These are phyloP conservation scores for Bathelium albidoporum DNA, from an alignment of 495 filamentous ascomycete species.

Conservation along the genomic window DNA sequence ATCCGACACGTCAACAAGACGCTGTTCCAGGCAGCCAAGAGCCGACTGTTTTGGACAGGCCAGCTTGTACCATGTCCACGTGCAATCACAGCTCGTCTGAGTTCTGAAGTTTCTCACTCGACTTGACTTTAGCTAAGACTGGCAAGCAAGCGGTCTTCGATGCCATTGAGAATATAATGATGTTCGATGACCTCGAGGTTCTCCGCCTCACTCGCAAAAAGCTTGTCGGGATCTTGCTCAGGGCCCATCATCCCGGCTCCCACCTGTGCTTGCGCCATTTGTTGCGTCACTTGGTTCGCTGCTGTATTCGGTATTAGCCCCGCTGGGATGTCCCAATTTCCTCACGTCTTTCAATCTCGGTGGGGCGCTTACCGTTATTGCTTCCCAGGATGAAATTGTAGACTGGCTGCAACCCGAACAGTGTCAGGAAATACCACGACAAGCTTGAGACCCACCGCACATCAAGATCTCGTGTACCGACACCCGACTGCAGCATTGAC, in stretches of 20 bases:
- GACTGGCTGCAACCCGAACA: constrained; percentile 94
- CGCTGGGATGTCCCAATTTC: neutral
- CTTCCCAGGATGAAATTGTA: constrained; percentile 94
- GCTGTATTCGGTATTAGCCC: constrained; percentile 41
- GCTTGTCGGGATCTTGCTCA: constrained; percentile 89
- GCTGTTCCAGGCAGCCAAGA: neutral
- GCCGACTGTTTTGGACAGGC: neutral
- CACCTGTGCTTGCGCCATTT: constrained; percentile 72
- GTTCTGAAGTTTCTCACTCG: neutral
- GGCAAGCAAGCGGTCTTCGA: constrained; percentile 70
- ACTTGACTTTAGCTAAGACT: neutral
- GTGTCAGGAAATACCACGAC: constrained; percentile 96
- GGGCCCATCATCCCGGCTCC: constrained; percentile 74
- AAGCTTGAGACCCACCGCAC: constrained; percentile 96
- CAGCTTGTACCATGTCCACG: neutral
- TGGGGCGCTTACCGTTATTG: constrained; percentile 66
- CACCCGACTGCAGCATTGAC: constrained; percentile 95
- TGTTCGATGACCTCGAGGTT: constrained; percentile 93
- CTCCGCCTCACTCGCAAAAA: constrained; percentile 83
- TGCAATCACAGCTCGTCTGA: neutral
- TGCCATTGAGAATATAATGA: constrained; percentile 74
- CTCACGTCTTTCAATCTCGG: neutral
- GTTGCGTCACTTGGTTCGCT: constrained; percentile 87
- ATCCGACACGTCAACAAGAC: neutral
- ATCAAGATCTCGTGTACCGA: constrained; percentile 90